A percentile compares a stretch with the other conserved stretches of the same genome.
phyloP scores from a whole-genome alignment of 2,329 filamentous ascomycete genomes.

The Penicillium hordei region DNA sequence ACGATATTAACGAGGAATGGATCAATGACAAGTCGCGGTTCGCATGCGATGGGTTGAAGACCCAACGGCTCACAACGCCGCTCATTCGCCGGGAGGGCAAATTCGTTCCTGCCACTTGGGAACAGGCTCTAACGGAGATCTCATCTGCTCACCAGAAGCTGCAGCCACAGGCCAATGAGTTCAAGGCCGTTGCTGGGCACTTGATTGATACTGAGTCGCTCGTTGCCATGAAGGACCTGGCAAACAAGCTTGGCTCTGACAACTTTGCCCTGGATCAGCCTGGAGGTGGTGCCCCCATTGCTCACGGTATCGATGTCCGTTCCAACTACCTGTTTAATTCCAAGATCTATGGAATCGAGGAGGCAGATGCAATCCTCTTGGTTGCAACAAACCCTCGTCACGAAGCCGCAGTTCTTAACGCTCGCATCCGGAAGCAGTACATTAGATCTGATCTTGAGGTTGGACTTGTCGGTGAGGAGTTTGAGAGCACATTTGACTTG shows the following conservation, averaged over 20 bases:
- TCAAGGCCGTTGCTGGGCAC: slow-evolving; percentile 91
- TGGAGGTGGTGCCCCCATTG: slow-evolving; percentile 75
- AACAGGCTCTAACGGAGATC: slow-evolving; percentile 89
- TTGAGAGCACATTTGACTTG: slow-evolving; percentile 93
- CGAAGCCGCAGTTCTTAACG: slow-evolving; percentile 92
- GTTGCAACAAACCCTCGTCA: slow-evolving; percentile 94
- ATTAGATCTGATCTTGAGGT: slow-evolving; percentile 91
- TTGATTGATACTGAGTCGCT: slow-evolving; percentile 89
- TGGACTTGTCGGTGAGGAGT: slow-evolving; percentile 84
- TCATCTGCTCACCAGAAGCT: slow-evolving; percentile 75
- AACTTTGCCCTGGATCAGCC: slow-evolving; percentile 93
- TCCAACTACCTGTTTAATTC: slow-evolving; percentile 98
- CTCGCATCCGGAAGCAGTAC: slow-evolving; percentile 97
- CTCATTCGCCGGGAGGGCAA: slow-evolving; percentile 84
- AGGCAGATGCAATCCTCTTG: slow-evolving; percentile 87
- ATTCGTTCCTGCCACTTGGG: slow-evolving; percentile 91
- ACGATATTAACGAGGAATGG: slow-evolving; percentile 99
- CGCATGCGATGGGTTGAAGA: slow-evolving; percentile 94
- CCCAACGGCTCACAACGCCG: slow-evolving; percentile 90
- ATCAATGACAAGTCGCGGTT: slow-evolving; percentile 98
- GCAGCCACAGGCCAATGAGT: slow-evolving; percentile 84
- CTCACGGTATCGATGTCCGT: slow-evolving; percentile 89
- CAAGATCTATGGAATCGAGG: slow-evolving; percentile 87
- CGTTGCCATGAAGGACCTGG: slow-evolving; percentile 94
- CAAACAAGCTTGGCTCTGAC: slow-evolving; percentile 94